Evolutionary conservation across 768 basidiomycete genomes (phyloP).

Genomic region (Pleurotus ostreatus): DNA sequence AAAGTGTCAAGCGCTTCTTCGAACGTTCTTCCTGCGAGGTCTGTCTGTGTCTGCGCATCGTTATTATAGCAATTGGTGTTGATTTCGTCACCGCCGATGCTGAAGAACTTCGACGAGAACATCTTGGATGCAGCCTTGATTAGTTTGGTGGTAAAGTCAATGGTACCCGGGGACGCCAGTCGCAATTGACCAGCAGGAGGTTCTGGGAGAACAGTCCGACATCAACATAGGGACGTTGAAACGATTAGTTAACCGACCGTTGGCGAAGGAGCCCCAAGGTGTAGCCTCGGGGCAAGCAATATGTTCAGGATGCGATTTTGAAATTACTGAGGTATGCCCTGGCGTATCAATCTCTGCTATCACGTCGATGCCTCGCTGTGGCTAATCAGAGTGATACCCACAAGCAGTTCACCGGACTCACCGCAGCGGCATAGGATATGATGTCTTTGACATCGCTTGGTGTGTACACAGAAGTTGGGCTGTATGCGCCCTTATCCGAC

Average conservation of each 20-base stretch:
- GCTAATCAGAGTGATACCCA: background rate
- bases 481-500: constrained; percentile 66
- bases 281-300: constrained; percentile 58
- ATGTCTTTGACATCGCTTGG: constrained; percentile 53
- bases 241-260: constrained; percentile 21
- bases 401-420: constrained; percentile 29
- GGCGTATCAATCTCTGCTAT: constrained; percentile 80
- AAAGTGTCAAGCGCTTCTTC: constrained; percentile 64
- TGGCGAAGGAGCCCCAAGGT: constrained; percentile 61
- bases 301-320: constrained; percentile 63
- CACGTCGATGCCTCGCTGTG: constrained; percentile 69
- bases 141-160: constrained; percentile 54
- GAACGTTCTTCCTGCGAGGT: constrained; percentile 55
- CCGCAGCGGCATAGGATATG: constrained; percentile 64
- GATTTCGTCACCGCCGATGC: constrained; percentile 82
- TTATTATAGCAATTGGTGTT: constrained; percentile 62
- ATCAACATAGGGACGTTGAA: too few species aligned
- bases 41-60: constrained; percentile 55
- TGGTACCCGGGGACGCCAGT: constrained; percentile 55
- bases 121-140: constrained; percentile 48
- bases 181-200: constrained; percentile 84
- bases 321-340: constrained; percentile 73
- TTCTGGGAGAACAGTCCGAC: constrained; percentile 30
- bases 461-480: constrained; percentile 47
- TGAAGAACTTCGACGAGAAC: constrained; percentile 60